Evolutionary conservation across 352 stramenopile species (phyloP), one percentile per base, ranked within the genome.

Genomic region (Thalassiosira pacifica): DNA sequence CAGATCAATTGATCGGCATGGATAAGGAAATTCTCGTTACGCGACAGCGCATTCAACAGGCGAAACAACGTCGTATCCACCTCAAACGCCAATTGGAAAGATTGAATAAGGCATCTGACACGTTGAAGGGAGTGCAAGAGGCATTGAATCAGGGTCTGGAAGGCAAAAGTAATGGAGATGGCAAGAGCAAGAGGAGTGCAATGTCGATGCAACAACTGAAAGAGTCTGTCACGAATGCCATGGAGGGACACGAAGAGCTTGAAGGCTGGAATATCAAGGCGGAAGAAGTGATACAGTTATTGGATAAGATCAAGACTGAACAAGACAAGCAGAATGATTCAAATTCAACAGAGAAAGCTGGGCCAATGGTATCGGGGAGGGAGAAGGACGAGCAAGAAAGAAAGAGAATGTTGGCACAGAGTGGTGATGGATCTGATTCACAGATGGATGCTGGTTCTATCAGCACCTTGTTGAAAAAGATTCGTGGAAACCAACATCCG

Each of bases 301-400:
- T 89, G 60, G 83, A 89, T 71, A 78, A 80, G 64, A 89, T 89
- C 40, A 89, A 89, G 68, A 60, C 69, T 10, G 66, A 89, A 65
- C 73, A 76, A 19, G 76, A 82, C 45, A 60, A 72, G 53, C 53
- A 55, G 31, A 69, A 79, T 10, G 9, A 71, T 68, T 18, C 8
- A 45, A 22, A 0, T 22, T 34, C 37, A 16, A 37, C 4, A 53
- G 42, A 27, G 27, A 52, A 55, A 0, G 29, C 42, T n/a, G 27
- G n/a, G 16, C 79, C 53, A 40, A 60, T 13, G 45, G 60, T 82
- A 5, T 27, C 59, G 53, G 19, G n/a, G 27, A 85, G 83, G 57
- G 83, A 89, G 27, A 68, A 65, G 13, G 77, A 86, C 63, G 83
- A 89, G 69, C 68, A 52, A 19, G n/a, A 68, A 31, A 76, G 83